Evolutionary conservation across 2,329 filamentous ascomycete genomes (phyloP), one percentile per base, ranked within the genome.

Genomic region (Juglanconis sp.): DNA sequence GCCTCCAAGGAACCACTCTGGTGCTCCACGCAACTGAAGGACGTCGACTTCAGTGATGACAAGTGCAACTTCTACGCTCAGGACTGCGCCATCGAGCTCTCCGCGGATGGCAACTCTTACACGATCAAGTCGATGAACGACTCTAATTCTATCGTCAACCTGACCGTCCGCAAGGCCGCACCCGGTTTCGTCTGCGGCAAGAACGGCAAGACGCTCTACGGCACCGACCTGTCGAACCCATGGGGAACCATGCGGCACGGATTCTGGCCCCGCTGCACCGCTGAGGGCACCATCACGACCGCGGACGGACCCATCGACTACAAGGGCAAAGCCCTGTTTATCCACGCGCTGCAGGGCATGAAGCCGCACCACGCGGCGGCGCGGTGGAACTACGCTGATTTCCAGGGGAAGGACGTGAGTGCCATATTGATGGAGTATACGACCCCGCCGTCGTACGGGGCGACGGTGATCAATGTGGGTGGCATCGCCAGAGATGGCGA

Each of bases 361-460:
- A 99, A 99, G 83, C 95, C 95, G 46, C 95, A 99, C 75, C 96
- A 99, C 73, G 90, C 92, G 62, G 93, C 94, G 63, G 87, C 90
- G 35, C 87, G 85, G 65, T 99, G 95, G 95, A 96, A 95, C 77
- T 99, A 97, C 79, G 82, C 86, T 75, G 86, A 93, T 77, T 96
- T 96, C 79, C 93, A 98, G 73, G 88, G 91, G 13, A 89, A 92
- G 30, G 91, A 81, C 24, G 90, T 92, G 78, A 95, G 93, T 34
- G 94, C 93, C 34, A 78, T 96, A 66, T 81, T 98, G 80, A 99
- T 99, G 95, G 90, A 98, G 75, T 99, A 88, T 75, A 96, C 87
- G 42, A 99, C 95, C 1, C 96, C 95, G 34, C 87, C 91, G 4
- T 97, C 94, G 4, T 99, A 99, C 71, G 95, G 91, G 38, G 87